Evolutionary conservation across 2,329 filamentous ascomycete species (phyloP).

Genomic region (Camptophora hylomeconis): DNA sequence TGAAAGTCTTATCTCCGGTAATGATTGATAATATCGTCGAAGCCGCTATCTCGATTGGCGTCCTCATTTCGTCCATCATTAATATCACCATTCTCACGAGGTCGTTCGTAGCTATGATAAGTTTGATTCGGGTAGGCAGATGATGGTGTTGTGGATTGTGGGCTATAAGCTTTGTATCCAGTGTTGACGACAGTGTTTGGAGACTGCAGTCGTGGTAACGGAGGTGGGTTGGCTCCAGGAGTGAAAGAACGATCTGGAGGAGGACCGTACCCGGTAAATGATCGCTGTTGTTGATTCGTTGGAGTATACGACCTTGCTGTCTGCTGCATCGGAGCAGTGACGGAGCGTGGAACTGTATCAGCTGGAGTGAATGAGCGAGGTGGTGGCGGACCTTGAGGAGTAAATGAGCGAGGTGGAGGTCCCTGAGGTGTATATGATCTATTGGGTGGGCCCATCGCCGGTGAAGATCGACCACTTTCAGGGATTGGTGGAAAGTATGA

Average conservation of each 20-base stretch:
- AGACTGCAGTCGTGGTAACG: constrained; percentile 10
- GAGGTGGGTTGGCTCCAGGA: constrained; percentile 7
- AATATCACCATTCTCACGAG: background rate
- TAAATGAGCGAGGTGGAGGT: constrained; percentile 13
- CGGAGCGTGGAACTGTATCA: constrained; percentile 3
- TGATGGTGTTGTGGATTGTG: background rate
- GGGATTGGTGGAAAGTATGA: constrained; percentile 9
- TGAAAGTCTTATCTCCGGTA: constrained; percentile 12
- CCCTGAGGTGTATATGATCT: constrained; percentile 11
- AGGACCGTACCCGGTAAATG: background rate
- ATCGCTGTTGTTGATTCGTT: background rate
- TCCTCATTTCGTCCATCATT: background rate
- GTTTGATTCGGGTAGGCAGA: background rate
- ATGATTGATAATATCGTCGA: constrained; percentile 16
- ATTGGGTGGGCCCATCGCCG: constrained; percentile 10
- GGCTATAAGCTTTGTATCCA: constrained; percentile 4
- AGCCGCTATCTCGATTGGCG: constrained; percentile 8
- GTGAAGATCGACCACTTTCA: constrained; percentile 13
- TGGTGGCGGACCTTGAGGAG: constrained; percentile 7
- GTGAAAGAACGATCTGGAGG: constrained; percentile 8
- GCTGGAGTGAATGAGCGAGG: constrained; percentile 9
- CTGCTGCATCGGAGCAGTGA: background rate
- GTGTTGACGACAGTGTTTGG: constrained; percentile 4
- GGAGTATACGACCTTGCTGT: background rate
- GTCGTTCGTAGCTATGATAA: constrained; percentile 3